Conservation (phyloP, 2,329 filamentous ascomycete genomes). For the Talaromyces atroroseus region DNA sequence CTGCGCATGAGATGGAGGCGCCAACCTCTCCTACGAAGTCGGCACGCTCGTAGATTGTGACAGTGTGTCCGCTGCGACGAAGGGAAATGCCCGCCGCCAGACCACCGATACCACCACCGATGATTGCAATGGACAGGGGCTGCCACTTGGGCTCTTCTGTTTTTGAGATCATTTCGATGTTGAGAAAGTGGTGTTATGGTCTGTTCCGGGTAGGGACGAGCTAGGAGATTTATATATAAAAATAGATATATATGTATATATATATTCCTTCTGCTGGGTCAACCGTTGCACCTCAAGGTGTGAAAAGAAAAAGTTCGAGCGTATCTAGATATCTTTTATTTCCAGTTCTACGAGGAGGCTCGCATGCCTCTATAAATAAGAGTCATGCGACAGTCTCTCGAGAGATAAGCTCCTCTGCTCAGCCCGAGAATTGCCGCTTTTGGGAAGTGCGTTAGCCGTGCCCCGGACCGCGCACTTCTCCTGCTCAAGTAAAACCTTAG, state of each 20-base stretch:
- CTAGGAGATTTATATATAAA: not conserved
- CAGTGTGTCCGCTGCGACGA: conserved; percentile 48
- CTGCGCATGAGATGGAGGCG: conserved; percentile 62
- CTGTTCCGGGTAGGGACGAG: not conserved
- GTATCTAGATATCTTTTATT: not conserved
- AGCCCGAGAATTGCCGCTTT: not conserved
- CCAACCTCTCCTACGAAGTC: conserved; percentile 65
- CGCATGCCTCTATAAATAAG: conserved; percentile 3
- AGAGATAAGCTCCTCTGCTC: not conserved
- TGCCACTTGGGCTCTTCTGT: conserved; percentile 33
- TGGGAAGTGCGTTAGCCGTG: conserved; percentile 3
- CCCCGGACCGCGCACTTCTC: conserved; percentile 5
- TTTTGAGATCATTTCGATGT: conserved; percentile 14
- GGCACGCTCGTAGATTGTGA: conserved; percentile 61
- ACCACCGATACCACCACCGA: conserved; percentile 53
- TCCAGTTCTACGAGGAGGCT: not conserved
- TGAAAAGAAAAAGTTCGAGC: not conserved
- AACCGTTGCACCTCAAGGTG: not conserved
- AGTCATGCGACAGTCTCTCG: not conserved
- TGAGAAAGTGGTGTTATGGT: not conserved
- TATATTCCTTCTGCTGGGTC: not conserved
- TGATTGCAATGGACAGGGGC: conserved; percentile 41
- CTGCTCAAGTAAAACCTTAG: not conserved
- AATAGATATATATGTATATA: no score
- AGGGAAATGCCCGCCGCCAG: conserved; percentile 48